A percentile compares a stretch with the other conserved stretches of the same genome.
These are phyloP conservation scores for Botrytis galanthina DNA, from an alignment of 2,329 filamentous ascomycete species.

Conservation along the genomic window DNA sequence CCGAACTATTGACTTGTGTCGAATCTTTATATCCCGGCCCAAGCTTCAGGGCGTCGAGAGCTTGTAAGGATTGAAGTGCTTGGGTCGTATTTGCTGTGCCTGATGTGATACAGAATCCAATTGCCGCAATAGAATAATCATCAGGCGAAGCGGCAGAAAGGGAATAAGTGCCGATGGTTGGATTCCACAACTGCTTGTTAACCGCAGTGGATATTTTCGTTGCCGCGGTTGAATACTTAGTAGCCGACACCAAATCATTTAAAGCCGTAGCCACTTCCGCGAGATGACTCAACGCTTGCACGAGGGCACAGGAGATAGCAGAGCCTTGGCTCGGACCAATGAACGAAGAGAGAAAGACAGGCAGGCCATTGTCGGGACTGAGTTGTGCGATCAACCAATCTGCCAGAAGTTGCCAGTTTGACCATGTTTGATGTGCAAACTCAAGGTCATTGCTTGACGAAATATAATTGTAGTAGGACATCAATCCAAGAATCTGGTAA, in stretches of 20 bases:
- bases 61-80: background rate
- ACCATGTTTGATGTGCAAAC: background rate
- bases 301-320: constrained; percentile 14
- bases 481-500: constrained; percentile 9
- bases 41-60: background rate
- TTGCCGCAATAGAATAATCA: constrained; percentile 38
- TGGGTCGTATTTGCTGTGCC: background rate
- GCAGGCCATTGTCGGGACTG: constrained; percentile 7
- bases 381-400: background rate
- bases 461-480: background rate
- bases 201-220: constrained; percentile 32
- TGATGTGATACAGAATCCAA: constrained; percentile 4
- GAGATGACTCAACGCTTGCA: constrained; percentile 32
- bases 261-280: constrained; percentile 37
- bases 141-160: constrained; percentile 31
- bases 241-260: constrained; percentile 34
- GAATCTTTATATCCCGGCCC: background rate
- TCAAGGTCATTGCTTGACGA: background rate
- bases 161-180: constrained; percentile 37
- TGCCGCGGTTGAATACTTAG: constrained; percentile 31
- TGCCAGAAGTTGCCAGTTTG: background rate
- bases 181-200: constrained; percentile 40
- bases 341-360: constrained; percentile 10
- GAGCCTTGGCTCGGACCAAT: constrained; percentile 16
- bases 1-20: background rate